These are phyloP conservation scores for Helenozyma baotianmanensis DNA, from an alignment of 805 yeast genomes.

Conservation along the genomic window DNA sequence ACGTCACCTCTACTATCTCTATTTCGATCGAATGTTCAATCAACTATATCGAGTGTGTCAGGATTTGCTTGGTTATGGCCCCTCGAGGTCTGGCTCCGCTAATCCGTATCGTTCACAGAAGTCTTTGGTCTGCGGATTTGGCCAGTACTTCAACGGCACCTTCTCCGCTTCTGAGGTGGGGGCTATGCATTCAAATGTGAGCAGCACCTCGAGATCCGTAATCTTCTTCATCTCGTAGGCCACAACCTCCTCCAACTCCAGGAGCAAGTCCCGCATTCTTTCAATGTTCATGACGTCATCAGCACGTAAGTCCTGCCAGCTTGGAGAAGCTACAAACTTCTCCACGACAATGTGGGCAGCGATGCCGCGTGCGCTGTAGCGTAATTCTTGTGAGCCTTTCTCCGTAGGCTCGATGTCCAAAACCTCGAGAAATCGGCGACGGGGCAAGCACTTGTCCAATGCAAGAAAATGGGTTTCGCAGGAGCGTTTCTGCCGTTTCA, in stretches of 20 bases:
- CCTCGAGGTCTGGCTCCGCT: slow-evolving; percentile 8
- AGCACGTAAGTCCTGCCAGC: slow-evolving; percentile 12
- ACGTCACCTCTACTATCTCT: background rate
- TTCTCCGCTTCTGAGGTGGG: slow-evolving; percentile 12
- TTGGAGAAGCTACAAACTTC: slow-evolving; percentile 12
- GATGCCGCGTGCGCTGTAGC: slow-evolving; percentile 28
- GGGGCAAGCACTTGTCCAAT: slow-evolving; percentile 77
- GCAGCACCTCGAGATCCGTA: slow-evolving; percentile 16
- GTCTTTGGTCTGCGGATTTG: slow-evolving; percentile 32
- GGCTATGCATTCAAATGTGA: slow-evolving; percentile 23
- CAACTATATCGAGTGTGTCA: no score
- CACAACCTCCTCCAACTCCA: slow-evolving; percentile 19
- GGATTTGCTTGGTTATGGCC: slow-evolving; percentile 1
- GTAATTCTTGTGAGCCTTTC: slow-evolving; percentile 16
- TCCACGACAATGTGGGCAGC: slow-evolving; percentile 35
- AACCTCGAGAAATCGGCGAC: slow-evolving; percentile 53
- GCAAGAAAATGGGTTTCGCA: slow-evolving; percentile 55
- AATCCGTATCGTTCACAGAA: slow-evolving; percentile 27
- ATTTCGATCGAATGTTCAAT: no score
- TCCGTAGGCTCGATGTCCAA: slow-evolving; percentile 31
- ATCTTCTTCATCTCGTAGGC: slow-evolving; percentile 15
- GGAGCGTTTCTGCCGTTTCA: background rate
- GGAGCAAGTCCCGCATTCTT: slow-evolving; percentile 10
- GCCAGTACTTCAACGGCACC: slow-evolving; percentile 27
- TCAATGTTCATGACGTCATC: slow-evolving; percentile 13